phyloP scores from a whole-genome alignment of 352 stramenopile species.

The Phytophthora syringae region DNA sequence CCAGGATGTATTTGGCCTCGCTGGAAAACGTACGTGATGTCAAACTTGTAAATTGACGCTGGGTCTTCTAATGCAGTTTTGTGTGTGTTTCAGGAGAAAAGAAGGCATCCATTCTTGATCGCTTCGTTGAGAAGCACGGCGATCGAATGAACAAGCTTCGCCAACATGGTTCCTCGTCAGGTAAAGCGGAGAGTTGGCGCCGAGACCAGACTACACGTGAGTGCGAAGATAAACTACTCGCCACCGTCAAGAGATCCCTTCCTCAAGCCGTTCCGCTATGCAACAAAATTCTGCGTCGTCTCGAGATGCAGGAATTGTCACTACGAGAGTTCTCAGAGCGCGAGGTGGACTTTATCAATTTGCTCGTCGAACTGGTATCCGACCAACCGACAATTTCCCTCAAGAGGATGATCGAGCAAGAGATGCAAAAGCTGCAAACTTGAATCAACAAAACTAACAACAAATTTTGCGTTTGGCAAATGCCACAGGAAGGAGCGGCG shows the following conservation, averaged over 20 bases:
- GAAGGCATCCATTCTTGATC: conserved; percentile 76
- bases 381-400: conserved; percentile 69
- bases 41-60: neutral
- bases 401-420: conserved; percentile 74
- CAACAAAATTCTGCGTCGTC: conserved; percentile 71
- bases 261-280: conserved; percentile 71
- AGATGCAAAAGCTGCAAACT: conserved; percentile 64
- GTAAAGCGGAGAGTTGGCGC: conserved; percentile 36
- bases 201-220: conserved; percentile 49
- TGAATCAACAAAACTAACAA: conserved; percentile 8
- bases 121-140: conserved; percentile 83
- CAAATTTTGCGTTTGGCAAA: conserved; percentile 24
- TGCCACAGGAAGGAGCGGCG: conserved; percentile 20
- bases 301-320: conserved; percentile 78
- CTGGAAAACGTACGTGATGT: conserved; percentile 54
- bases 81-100: conserved; percentile 57
- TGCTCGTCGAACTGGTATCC: conserved; percentile 79
- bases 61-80: neutral
- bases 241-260: conserved; percentile 62
- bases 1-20: conserved; percentile 76
- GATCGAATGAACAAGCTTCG: conserved; percentile 66
- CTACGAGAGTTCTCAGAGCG: conserved; percentile 75
- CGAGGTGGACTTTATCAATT: conserved; percentile 83
- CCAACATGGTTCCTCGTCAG: conserved; percentile 8
- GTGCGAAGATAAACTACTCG: conserved; percentile 63